Percentiles rank a stretch among this genome's conserved stretches.
These are phyloP conservation scores for Fusarium burgessii DNA, from an alignment of 2,329 filamentous ascomycete genomes.

Conservation along the genomic window DNA sequence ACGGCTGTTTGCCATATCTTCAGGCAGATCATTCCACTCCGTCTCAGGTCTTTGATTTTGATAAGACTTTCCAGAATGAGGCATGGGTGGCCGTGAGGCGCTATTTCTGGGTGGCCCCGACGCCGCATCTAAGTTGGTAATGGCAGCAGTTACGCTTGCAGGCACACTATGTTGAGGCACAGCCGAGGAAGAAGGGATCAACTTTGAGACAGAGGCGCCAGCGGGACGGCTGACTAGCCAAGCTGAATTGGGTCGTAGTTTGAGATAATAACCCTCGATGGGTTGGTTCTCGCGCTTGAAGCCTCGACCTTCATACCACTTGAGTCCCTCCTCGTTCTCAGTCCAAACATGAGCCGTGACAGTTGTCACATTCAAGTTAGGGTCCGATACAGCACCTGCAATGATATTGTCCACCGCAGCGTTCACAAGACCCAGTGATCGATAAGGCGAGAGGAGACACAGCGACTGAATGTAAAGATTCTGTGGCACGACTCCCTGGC, in stretches of 20 bases:
- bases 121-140: constrained; percentile 50
- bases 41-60: constrained; percentile 69
- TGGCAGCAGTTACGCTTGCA: constrained; percentile 48
- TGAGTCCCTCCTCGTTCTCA: constrained; percentile 71
- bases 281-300: constrained; percentile 63
- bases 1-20: constrained; percentile 64
- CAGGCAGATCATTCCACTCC: constrained; percentile 75
- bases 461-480: constrained; percentile 75
- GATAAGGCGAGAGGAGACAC: constrained; percentile 72
- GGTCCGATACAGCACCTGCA: constrained; percentile 52
- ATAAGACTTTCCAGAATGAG: constrained; percentile 60
- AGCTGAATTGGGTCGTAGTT: constrained; percentile 70
- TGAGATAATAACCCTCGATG: constrained; percentile 71
- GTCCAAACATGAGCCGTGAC: constrained; percentile 78
- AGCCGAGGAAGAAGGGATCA: constrained; percentile 38
- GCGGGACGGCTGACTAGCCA: constrained; percentile 67
- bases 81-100: constrained; percentile 41
- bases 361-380: constrained; percentile 54
- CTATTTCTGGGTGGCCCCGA: constrained; percentile 41
- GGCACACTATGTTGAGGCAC: constrained; percentile 29
- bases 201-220: constrained; percentile 42
- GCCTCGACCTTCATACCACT: constrained; percentile 71
- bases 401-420: constrained; percentile 67
- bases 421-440: constrained; percentile 68
- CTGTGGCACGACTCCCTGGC: constrained; percentile 47